A percentile compares a stretch with the other conserved stretches of the same genome.
phyloP scores from a whole-genome alignment of 1,284 basidiomycete genomes.

The Ganoderma leucocontextum region DNA sequence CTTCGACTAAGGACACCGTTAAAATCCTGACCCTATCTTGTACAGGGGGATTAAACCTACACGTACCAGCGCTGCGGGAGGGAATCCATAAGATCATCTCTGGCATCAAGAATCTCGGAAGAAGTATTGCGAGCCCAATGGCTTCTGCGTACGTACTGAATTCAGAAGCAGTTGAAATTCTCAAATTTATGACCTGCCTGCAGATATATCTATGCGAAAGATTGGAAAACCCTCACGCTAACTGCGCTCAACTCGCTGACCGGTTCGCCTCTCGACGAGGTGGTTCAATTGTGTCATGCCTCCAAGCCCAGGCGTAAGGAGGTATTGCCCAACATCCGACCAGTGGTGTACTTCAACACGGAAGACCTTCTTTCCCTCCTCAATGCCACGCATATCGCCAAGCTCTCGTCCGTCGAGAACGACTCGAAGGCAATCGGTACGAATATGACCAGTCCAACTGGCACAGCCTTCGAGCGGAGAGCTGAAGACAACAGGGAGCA shows the following conservation, averaged over 20 bases:
- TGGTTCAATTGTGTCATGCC: constrained; percentile 46
- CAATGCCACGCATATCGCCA: constrained; percentile 44
- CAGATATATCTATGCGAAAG: constrained; percentile 47
- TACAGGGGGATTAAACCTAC: background rate
- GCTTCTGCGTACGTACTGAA: background rate
- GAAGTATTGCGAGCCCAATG: background rate
- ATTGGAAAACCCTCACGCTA: constrained; percentile 46
- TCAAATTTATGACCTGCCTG: background rate
- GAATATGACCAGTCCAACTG: background rate
- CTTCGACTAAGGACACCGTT: background rate
- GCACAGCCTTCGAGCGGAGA: background rate
- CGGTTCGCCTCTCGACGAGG: constrained; percentile 46
- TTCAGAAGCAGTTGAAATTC: background rate
- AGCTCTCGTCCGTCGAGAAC: constrained; percentile 38
- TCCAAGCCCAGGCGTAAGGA: constrained; percentile 20
- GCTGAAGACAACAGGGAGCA: background rate
- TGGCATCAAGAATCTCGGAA: background rate
- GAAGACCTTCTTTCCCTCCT: constrained; percentile 10
- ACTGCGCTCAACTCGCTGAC: constrained; percentile 41
- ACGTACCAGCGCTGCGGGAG: background rate
- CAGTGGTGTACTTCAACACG: background rate
- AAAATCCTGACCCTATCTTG: background rate
- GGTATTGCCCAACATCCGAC: background rate
- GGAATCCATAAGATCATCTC: background rate
- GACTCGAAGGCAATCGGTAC: constrained; percentile 6